A percentile compares a stretch with the other conserved stretches of the same genome.
phyloP scores from a whole-genome alignment of 768 basidiomycete genomes.

The Cyclocybe cylindracea region DNA sequence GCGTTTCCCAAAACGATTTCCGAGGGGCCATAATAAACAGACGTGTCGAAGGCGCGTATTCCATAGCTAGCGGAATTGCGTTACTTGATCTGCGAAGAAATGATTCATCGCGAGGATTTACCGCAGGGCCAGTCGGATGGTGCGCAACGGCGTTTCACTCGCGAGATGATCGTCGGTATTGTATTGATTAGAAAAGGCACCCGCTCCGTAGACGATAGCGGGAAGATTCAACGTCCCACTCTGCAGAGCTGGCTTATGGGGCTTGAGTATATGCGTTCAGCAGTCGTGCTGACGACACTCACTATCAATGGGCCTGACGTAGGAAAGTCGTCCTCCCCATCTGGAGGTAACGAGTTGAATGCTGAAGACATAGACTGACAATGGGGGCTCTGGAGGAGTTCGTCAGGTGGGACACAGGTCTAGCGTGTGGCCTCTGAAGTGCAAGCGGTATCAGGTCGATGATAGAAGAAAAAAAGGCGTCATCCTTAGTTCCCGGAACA shows the following conservation, averaged over 20 bases:
- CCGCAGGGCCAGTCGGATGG: constrained; percentile 77
- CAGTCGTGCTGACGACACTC: constrained; percentile 11
- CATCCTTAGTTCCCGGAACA: no score
- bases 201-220: constrained; percentile 70
- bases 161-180: constrained; percentile 60
- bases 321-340: constrained; percentile 37
- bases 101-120: constrained; percentile 28
- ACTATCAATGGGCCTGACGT: constrained; percentile 42
- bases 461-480: no score
- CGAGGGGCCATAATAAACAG: constrained; percentile 78
- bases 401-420: no score
- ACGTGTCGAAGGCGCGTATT: constrained; percentile 79
- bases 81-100: constrained; percentile 6
- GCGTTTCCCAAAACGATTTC: constrained; percentile 76
- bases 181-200: constrained; percentile 66
- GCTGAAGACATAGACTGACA: neutral
- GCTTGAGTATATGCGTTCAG: no score
- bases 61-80: constrained; percentile 59
- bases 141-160: constrained; percentile 59
- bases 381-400: no score
- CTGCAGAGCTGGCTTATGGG: no score
- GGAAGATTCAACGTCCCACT: constrained; percentile 40
- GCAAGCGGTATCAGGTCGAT: no score
- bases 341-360: constrained; percentile 18
- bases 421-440: no score